These are phyloP conservation scores for Penicillium maclennaniae DNA, from an alignment of 495 filamentous ascomycete species.

Conservation along the genomic window DNA sequence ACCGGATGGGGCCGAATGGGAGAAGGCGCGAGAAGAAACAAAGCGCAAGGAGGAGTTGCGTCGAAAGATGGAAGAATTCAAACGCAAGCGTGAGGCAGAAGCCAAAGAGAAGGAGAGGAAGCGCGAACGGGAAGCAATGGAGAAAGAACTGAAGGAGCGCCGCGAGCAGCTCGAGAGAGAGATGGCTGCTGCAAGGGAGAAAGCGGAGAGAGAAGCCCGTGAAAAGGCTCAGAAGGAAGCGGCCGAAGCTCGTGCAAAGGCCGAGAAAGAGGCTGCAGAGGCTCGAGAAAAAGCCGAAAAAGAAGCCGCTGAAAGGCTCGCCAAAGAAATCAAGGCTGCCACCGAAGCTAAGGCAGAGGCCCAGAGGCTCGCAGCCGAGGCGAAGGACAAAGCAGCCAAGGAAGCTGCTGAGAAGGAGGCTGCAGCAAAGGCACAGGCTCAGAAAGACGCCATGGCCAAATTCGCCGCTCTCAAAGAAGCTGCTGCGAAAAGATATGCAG, in stretches of 20 bases:
- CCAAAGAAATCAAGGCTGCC: conserved; percentile 27
- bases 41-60: conserved; percentile 45
- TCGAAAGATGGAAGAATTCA: conserved; percentile 62
- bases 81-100: conserved; percentile 41
- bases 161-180: conserved; percentile 49
- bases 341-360: conserved; percentile 34
- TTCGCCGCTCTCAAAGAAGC: conserved; percentile 46
- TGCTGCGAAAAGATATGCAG: conserved; percentile 42
- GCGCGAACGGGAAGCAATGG: conserved; percentile 49
- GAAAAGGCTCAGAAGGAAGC: conserved; percentile 40
- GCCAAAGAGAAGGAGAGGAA: conserved; percentile 44
- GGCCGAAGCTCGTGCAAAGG: conserved; percentile 29
- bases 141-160: conserved; percentile 44
- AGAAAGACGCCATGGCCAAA: conserved; percentile 46
- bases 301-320: conserved; percentile 17
- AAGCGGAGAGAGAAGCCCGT: conserved; percentile 42
- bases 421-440: conserved; percentile 40
- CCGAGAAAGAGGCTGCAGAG: conserved; percentile 36
- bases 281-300: conserved; percentile 37
- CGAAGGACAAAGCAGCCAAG: conserved; percentile 32
- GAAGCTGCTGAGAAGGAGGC: conserved; percentile 46
- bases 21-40: conserved; percentile 69
- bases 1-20: conserved; percentile 54
- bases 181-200: conserved; percentile 43
- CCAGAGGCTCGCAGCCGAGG: conserved; percentile 39